Evolutionary conservation across 495 filamentous ascomycete genomes (phyloP).

Genomic region (Hypoxylon fuscum): DNA sequence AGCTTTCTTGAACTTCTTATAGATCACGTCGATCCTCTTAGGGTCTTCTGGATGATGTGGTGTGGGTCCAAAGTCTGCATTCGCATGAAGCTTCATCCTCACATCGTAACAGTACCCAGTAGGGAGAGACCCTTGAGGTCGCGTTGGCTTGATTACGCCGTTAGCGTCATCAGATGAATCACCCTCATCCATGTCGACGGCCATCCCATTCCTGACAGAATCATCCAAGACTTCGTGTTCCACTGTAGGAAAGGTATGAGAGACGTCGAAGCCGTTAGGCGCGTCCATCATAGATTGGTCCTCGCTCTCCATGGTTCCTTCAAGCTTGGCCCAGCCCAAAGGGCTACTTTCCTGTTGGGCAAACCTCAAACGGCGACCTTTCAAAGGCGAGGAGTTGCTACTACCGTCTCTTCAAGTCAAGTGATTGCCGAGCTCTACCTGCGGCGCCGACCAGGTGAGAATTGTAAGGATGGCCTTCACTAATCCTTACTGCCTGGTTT

Average conservation of each 20-base stretch:
- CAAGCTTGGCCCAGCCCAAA: neutral
- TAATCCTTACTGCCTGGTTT: neutral
- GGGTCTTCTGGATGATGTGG: slow-evolving; percentile 96
- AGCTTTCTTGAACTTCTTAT: slow-evolving; percentile 79
- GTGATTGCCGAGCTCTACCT: slow-evolving; percentile 6
- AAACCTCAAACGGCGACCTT: neutral
- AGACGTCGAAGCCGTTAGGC: slow-evolving; percentile 50
- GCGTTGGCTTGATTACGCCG: slow-evolving; percentile 18
- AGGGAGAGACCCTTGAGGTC: slow-evolving; percentile 56
- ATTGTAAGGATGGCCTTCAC: neutral
- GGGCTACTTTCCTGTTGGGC: neutral
- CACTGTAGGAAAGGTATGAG: slow-evolving; percentile 13
- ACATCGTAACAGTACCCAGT: slow-evolving; percentile 89
- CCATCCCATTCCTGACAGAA: slow-evolving; percentile 39
- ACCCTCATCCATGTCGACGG: slow-evolving; percentile 43
- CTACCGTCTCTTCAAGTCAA: neutral
- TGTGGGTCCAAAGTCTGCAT: slow-evolving; percentile 69
- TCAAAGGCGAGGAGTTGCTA: neutral
- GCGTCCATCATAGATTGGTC: slow-evolving; percentile 49
- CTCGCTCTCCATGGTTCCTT: slow-evolving; percentile 51
- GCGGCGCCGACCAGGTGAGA: neutral
- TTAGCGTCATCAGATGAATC: slow-evolving; percentile 28
- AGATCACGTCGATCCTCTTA: slow-evolving; percentile 86
- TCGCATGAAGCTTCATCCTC: slow-evolving; percentile 91
- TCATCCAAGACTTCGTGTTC: slow-evolving; percentile 27